Evolutionary conservation across 208 protist genomes (phyloP).

Genomic region (Borovskyia barvae): DNA sequence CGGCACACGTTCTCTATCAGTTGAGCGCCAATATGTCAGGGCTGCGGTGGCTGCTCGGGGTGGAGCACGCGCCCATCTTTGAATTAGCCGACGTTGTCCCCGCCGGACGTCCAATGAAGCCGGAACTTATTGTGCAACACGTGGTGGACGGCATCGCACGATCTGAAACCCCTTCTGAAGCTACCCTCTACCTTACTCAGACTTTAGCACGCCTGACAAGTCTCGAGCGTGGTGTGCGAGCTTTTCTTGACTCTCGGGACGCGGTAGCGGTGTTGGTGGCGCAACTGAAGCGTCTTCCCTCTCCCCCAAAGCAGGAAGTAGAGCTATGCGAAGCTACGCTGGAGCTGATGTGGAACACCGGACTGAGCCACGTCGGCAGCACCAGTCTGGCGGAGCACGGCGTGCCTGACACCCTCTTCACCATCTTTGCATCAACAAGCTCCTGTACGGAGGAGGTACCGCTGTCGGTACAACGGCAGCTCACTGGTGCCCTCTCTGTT

Average conservation of each 20-base stretch:
- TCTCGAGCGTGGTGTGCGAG: conserved; percentile 19
- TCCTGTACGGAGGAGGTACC: conserved; percentile 4
- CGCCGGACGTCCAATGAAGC: neutral
- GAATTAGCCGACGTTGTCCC: conserved; percentile 9
- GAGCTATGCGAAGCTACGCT: conserved; percentile 23
- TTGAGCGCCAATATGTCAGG: conserved; percentile 59
- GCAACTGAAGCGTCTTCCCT: conserved; percentile 1
- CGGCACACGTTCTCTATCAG: conserved; percentile 51
- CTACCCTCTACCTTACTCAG: conserved; percentile 13
- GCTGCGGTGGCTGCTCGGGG: conserved; percentile 64
- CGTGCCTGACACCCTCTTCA: conserved; percentile 41
- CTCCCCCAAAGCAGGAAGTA: neutral
- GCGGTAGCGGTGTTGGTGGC: conserved; percentile 3
- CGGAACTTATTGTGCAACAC: conserved; percentile 9
- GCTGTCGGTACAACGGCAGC: conserved; percentile 45
- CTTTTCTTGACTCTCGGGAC: neutral
- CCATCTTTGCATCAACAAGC: conserved; percentile 33
- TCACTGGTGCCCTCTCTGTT: conserved; percentile 70
- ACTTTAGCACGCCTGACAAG: conserved; percentile 24
- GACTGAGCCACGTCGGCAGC: conserved; percentile 45
- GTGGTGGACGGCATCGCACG: conserved; percentile 17
- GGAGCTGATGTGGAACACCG: conserved; percentile 54
- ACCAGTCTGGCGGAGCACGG: conserved; percentile 36
- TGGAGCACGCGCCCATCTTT: conserved; percentile 23
- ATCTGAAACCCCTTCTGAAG: neutral